Evolutionary conservation across 1,139 yeast species (phyloP).

Genomic region (Scheffersomyces titani): DNA sequence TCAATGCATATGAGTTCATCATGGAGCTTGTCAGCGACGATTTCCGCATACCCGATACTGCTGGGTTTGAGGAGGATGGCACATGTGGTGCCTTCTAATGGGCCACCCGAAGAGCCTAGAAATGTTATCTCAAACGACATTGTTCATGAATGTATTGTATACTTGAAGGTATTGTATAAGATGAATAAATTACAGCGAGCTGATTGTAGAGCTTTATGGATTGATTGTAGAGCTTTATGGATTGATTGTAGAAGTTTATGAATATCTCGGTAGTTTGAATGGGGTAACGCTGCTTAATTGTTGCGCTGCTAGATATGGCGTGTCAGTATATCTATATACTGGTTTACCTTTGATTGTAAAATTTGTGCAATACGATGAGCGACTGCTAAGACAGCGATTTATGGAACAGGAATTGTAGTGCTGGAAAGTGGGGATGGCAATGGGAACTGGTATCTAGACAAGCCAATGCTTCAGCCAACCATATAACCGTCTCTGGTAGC

Average conservation of each 20-base stretch:
- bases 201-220: background rate
- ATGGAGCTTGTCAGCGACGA: conserved; percentile 22
- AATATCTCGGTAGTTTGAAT: background rate
- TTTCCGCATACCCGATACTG: conserved; percentile 34
- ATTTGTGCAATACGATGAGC: background rate
- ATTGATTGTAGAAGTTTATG: background rate
- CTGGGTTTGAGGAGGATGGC: conserved; percentile 65
- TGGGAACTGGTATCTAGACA: background rate
- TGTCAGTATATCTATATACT: background rate
- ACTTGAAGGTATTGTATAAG: background rate
- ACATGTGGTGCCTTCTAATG: conserved; percentile 67
- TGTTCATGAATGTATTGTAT: background rate
- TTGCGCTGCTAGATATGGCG: background rate
- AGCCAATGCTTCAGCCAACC: background rate
- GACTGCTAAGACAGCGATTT: background rate
- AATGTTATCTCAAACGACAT: conserved; percentile 53
- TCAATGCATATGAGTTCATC: conserved; percentile 63
- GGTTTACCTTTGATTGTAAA: background rate
- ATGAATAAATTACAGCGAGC: background rate
- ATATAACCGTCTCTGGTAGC: background rate
- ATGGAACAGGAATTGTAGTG: background rate
- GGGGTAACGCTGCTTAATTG: background rate
- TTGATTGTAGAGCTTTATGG: background rate
- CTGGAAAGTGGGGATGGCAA: background rate
- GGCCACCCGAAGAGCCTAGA: conserved; percentile 80